These are phyloP conservation scores for Annulohypoxylon moriforme DNA, from an alignment of 495 filamentous ascomycete genomes.

Conservation along the genomic window DNA sequence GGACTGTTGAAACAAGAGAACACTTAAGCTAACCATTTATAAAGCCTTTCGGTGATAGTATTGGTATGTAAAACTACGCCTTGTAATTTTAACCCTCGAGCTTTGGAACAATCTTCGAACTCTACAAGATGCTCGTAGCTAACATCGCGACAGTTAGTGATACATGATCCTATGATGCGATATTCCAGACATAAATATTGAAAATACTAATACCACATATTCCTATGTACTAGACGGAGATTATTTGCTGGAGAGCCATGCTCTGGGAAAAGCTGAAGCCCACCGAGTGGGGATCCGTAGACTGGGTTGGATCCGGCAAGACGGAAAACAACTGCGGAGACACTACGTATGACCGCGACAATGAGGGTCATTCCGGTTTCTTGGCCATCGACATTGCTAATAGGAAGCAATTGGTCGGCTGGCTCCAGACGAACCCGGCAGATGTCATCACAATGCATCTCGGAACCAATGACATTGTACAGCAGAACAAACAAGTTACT, in stretches of 20 bases:
- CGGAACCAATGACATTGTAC: constrained; percentile 64
- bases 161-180: neutral
- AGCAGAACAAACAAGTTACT: constrained; percentile 53
- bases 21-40: neutral
- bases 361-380: constrained; percentile 67
- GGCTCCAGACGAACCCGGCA: constrained; percentile 60
- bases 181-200: neutral
- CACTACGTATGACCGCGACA: constrained; percentile 58
- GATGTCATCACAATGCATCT: constrained; percentile 65
- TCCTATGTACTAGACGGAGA: constrained; percentile 50
- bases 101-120: neutral
- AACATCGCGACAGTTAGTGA: neutral
- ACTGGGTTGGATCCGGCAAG: constrained; percentile 61
- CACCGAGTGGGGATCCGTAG: constrained; percentile 54
- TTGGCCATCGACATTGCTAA: constrained; percentile 62
- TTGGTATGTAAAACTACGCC: constrained; percentile 28
- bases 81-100: neutral
- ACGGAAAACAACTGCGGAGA: constrained; percentile 54
- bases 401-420: constrained; percentile 60
- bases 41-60: constrained; percentile 61
- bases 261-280: constrained; percentile 59
- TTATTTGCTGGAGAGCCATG: constrained; percentile 60
- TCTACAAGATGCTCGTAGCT: neutral
- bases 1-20: neutral
- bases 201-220: neutral